Evolutionary conservation across 1,284 basidiomycete genomes (phyloP), one percentile per base, ranked within the genome.

Genomic region (Ustilago shanxiensis): DNA sequence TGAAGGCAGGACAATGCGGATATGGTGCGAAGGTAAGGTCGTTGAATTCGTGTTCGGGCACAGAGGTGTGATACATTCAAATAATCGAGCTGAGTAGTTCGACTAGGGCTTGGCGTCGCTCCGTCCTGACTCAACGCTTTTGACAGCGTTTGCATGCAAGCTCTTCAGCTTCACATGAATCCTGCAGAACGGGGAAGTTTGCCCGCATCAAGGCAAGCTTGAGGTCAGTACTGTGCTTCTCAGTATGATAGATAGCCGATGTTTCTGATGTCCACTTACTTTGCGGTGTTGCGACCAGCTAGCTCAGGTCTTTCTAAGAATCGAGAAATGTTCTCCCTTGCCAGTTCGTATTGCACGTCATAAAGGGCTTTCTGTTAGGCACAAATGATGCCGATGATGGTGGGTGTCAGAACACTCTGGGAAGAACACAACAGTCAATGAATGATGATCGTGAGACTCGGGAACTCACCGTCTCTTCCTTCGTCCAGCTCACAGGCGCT

Each of bases 401-500:
- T 26, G 16, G 2, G n/a, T 18, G 41, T 28, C 16, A 56, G 54
- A 24, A 22, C 39, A 39, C n/a, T n/a, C n/a, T n/a, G n/a, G n/a
- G n/a, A n/a, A n/a, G n/a, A n/a, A n/a, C n/a, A n/a, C n/a, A n/a
- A n/a, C n/a, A n/a, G n/a, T n/a, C n/a, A n/a, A n/a, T n/a, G n/a
- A n/a, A n/a, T n/a, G n/a, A n/a, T n/a, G n/a, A n/a, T n/a, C n/a
- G n/a, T n/a, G n/a, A n/a, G n/a, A n/a, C n/a, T n/a, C n/a, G n/a
- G n/a, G n/a, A n/a, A 65, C 62, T 57, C 13, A 65, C 62, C 45
- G 41, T 55, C 28, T 65, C 62, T 39, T 65, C 49, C 37, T 45
- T 29, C 1, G 62, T 22, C 62, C 62, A 65, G 33, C n/a, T 20
- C 11, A 35, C 29, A 10, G 52, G n/a, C 13, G 52, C 26, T 22